These are phyloP conservation scores for Citrullus colocynthis DNA, from an alignment of 306 rosid species.

Conservation along the genomic window DNA sequence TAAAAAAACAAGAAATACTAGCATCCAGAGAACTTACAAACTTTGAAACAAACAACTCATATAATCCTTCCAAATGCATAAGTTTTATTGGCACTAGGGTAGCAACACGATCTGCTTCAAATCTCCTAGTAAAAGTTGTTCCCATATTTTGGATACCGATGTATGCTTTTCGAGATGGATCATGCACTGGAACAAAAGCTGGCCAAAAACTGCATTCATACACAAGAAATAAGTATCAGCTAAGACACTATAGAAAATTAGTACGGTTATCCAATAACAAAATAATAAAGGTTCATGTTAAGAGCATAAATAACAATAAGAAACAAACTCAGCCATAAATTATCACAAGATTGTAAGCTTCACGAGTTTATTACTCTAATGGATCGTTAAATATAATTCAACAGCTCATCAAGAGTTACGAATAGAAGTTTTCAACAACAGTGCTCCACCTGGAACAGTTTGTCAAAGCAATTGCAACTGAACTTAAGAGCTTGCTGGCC, in stretches of 20 bases:
- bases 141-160: slow-evolving; percentile 97
- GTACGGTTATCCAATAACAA: slow-evolving; percentile 5
- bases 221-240: slow-evolving; percentile 13
- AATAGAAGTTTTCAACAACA: background rate
- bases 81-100: slow-evolving; percentile 84
- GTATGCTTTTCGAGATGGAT: slow-evolving; percentile 85
- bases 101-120: slow-evolving; percentile 81
- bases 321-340: background rate
- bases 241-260: background rate
- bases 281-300: background rate
- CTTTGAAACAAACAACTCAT: slow-evolving; percentile 81
- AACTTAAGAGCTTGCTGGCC: slow-evolving; percentile 95
- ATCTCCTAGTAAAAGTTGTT: slow-evolving; percentile 91
- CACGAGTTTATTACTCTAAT: background rate
- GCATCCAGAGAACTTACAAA: slow-evolving; percentile 51
- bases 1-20: background rate
- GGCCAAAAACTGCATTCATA: slow-evolving; percentile 70
- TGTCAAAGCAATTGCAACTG: slow-evolving; percentile 91
- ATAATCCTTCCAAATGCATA: slow-evolving; percentile 93
- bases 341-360: background rate
- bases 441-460: slow-evolving; percentile 69
- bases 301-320: background rate
- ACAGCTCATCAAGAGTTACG: slow-evolving; percentile 11
- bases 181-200: slow-evolving; percentile 95
- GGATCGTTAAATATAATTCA: background rate